A percentile compares a stretch with the other conserved stretches of the same genome.
Conservation (phyloP, 2,329 filamentous ascomycete species). For the Cercospora canescens region DNA sequence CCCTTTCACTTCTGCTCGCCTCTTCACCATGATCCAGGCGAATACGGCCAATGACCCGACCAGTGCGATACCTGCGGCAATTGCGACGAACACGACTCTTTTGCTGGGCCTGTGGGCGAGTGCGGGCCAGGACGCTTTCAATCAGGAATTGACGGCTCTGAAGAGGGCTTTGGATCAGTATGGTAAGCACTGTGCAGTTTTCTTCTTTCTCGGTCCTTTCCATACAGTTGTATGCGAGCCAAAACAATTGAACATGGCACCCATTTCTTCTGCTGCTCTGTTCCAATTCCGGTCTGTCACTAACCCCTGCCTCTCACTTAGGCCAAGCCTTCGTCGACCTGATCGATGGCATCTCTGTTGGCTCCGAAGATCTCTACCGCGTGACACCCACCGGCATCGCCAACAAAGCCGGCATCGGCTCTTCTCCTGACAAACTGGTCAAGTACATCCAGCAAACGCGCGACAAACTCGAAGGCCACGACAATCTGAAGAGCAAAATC, state of each 20-base stretch:
- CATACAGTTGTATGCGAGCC: too few relatives aligned
- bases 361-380: conserved; percentile 73
- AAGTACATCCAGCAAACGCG: conserved; percentile 71
- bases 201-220: not conserved
- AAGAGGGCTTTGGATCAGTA: conserved; percentile 68
- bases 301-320: not conserved
- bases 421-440: conserved; percentile 62
- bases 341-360: conserved; percentile 81
- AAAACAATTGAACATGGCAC: too few relatives aligned
- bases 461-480: conserved; percentile 63
- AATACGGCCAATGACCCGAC: conserved; percentile 66
- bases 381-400: conserved; percentile 67
- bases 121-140: conserved; percentile 50
- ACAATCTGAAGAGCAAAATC: conserved; percentile 55
- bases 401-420: conserved; percentile 63
- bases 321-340: conserved; percentile 64
- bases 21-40: conserved; percentile 63
- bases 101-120: conserved; percentile 79
- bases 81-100: conserved; percentile 74
- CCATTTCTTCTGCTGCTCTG: not conserved
- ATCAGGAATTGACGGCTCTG: conserved; percentile 75
- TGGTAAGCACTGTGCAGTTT: conserved; percentile 4
- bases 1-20: conserved; percentile 42
- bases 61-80: conserved; percentile 74
- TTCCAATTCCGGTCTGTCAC: not conserved